These are phyloP conservation scores for Emericellopsis terricola DNA, from an alignment of 495 filamentous ascomycete species.

Conservation along the genomic window DNA sequence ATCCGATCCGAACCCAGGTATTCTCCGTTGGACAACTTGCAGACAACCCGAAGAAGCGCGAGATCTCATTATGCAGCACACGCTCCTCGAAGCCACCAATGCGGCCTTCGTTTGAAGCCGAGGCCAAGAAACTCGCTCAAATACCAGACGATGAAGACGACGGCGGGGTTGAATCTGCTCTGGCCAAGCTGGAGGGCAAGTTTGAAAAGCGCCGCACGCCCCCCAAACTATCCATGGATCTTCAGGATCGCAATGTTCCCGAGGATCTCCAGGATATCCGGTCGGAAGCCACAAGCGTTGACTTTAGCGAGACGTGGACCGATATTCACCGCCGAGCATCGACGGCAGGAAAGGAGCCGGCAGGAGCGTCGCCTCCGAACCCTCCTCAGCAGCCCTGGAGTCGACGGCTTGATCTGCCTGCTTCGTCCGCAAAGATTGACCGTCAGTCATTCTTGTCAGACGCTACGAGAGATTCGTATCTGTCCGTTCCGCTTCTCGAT, in stretches of 20 bases:
- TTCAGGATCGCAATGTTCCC: background rate
- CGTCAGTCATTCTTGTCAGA: constrained; percentile 25
- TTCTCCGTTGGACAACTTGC: constrained; percentile 43
- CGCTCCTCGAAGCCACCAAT: constrained; percentile 60
- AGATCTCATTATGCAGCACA: constrained; percentile 48
- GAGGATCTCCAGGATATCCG: constrained; percentile 7
- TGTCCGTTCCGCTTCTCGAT: constrained; percentile 59
- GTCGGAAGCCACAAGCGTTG: too few relatives aligned
- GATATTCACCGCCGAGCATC: too few relatives aligned
- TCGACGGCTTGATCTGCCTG: too few relatives aligned
- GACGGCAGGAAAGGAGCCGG: too few relatives aligned
- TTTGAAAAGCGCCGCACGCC: background rate
- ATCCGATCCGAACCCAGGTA: constrained; percentile 18
- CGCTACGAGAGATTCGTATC: constrained; percentile 43
- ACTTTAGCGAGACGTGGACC: too few relatives aligned
- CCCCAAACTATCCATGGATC: background rate
- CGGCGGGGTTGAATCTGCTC: constrained; percentile 81
- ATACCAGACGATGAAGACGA: constrained; percentile 82
- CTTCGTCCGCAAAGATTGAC: too few relatives aligned
- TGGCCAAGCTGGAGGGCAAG: constrained; percentile 85
- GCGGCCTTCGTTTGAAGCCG: constrained; percentile 76
- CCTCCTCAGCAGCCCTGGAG: too few relatives aligned
- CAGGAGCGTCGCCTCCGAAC: too few relatives aligned
- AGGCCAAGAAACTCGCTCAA: constrained; percentile 71
- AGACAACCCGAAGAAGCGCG: constrained; percentile 21